phyloP scores from a whole-genome alignment of 73 alveolate species.

The Paramecium sonneborni region DNA sequence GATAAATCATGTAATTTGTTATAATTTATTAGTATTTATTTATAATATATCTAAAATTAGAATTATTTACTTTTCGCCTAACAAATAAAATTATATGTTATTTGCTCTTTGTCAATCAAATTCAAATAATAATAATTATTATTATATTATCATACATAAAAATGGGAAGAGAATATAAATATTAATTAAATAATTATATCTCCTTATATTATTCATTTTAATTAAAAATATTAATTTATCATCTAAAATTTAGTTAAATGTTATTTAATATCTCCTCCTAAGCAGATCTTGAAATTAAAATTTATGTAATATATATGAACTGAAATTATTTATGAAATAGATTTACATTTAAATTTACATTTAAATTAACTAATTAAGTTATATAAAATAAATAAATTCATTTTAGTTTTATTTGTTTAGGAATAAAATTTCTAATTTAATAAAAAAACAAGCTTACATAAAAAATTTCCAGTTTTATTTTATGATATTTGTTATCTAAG shows the following conservation, averaged over 20 bases:
- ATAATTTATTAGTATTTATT: not conserved
- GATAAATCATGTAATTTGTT: not conserved
- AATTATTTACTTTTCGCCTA: no score
- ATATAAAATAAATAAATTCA: not conserved
- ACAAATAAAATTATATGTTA: no score
- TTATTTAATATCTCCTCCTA: no score
- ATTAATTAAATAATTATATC: not conserved
- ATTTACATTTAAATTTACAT: no score
- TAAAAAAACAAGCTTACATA: not conserved
- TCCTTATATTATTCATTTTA: not conserved
- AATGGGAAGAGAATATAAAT: not conserved
- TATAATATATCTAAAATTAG: no score
- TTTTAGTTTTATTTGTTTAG: not conserved
- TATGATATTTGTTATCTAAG: not conserved
- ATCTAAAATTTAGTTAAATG: not conserved
- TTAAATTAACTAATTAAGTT: no score
- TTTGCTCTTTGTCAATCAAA: not conserved
- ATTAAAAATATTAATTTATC: not conserved
- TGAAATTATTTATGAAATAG: no score
- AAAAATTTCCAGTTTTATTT: not conserved
- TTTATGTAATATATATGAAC: no score
- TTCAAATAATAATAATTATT: not conserved
- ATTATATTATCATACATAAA: no score
- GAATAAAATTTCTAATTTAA: not conserved
- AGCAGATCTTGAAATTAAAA: no score